Percentiles rank a stretch among this genome's conserved stretches.
Conservation (phyloP, 805 yeast genomes). For the Lipomyces mesembrius region DNA sequence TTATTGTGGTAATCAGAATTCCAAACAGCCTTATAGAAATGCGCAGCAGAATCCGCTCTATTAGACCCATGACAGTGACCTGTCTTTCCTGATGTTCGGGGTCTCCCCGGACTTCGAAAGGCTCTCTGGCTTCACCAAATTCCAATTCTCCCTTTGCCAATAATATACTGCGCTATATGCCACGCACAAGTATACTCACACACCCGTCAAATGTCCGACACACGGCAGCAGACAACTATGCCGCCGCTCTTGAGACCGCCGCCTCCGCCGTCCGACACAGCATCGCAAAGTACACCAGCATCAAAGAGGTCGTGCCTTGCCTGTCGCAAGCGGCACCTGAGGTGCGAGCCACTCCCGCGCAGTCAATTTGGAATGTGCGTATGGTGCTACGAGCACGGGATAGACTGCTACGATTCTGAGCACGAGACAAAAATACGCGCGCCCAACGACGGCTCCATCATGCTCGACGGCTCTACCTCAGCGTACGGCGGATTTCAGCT, state of each 20-base stretch:
- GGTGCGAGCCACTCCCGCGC: slow-evolving; percentile 17
- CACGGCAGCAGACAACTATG: not conserved
- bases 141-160: no score
- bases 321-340: slow-evolving; percentile 25
- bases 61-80: no score
- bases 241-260: not conserved
- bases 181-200: not conserved
- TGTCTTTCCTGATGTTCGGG: no score
- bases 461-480: slow-evolving; percentile 27
- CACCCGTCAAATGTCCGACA: not conserved
- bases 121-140: no score
- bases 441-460: slow-evolving; percentile 18
- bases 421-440: slow-evolving; percentile 8
- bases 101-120: no score
- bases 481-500: slow-evolving; percentile 29
- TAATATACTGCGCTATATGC: not conserved
- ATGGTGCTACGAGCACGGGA: slow-evolving; percentile 28
- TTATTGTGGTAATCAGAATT: not conserved
- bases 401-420: slow-evolving; percentile 29
- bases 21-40: not conserved
- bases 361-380: slow-evolving; percentile 23
- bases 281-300: not conserved
- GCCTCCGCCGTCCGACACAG: not conserved
- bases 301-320: slow-evolving; percentile 22
- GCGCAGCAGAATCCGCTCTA: no score